Evolutionary conservation across 2,329 filamentous ascomycete species (phyloP).

Genomic region (Monosporascus sp.): DNA sequence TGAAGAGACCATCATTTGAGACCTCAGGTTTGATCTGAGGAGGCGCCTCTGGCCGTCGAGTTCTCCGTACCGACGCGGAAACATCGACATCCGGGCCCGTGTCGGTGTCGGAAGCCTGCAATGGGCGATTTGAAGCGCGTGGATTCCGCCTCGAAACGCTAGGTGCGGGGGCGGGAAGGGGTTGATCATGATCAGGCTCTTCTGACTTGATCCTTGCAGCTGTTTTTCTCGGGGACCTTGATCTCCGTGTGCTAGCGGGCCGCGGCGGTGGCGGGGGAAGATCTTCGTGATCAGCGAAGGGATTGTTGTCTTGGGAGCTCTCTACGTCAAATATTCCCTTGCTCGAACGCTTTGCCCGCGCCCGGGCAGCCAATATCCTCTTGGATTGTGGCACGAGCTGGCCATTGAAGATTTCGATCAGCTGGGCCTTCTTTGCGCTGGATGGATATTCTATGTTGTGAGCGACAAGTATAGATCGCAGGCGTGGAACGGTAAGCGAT

Average conservation of each 20-base stretch:
- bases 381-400: slow-evolving; percentile 73
- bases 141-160: slow-evolving; percentile 51
- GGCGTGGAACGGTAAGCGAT: slow-evolving; percentile 76
- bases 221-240: slow-evolving; percentile 50
- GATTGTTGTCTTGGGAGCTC: slow-evolving; percentile 52
- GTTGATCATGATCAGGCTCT: slow-evolving; percentile 37
- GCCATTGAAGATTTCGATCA: slow-evolving; percentile 77
- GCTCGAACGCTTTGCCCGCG: slow-evolving; percentile 78
- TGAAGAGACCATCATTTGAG: slow-evolving; percentile 39
- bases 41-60: slow-evolving; percentile 33
- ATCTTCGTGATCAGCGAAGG: slow-evolving; percentile 55
- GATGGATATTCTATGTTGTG: slow-evolving; percentile 83
- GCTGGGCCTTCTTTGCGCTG: slow-evolving; percentile 84
- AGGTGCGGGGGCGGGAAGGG: slow-evolving; percentile 29
- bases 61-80: slow-evolving; percentile 16
- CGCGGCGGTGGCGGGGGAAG: slow-evolving; percentile 40
- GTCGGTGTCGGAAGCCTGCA: slow-evolving; percentile 46
- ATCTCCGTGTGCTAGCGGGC: slow-evolving; percentile 43
- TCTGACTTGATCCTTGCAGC: slow-evolving; percentile 48
- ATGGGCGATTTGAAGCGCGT: slow-evolving; percentile 49
- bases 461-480: slow-evolving; percentile 86
- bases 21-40: slow-evolving; percentile 52
- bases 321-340: slow-evolving; percentile 71
- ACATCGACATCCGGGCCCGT: slow-evolving; percentile 38
- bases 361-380: slow-evolving; percentile 68